These are phyloP conservation scores for Xerocomus potaroensis DNA, from an alignment of 768 basidiomycete species.

Conservation along the genomic window DNA sequence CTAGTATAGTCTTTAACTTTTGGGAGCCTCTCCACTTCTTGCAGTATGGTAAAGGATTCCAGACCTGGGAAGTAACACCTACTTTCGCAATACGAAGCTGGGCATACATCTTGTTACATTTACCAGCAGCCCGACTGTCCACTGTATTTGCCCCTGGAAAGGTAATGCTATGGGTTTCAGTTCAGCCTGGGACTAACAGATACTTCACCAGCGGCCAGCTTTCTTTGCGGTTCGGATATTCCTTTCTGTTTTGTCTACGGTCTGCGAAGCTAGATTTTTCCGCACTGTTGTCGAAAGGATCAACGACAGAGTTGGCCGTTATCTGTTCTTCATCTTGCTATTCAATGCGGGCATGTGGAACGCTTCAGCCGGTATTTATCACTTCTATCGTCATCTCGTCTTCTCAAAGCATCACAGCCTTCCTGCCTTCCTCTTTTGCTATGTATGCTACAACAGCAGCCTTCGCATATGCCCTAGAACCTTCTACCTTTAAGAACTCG, in stretches of 20 bases:
- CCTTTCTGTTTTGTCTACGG: conserved; percentile 65
- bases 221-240: conserved; percentile 88
- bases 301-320: conserved; percentile 89
- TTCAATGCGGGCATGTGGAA: conserved; percentile 95
- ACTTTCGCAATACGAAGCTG: conserved; percentile 90
- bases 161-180: conserved; percentile 39
- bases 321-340: conserved; percentile 81
- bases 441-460: conserved; percentile 88
- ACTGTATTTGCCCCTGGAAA: conserved; percentile 63
- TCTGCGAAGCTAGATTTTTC: conserved; percentile 82
- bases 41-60: conserved; percentile 82
- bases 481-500: conserved; percentile 49
- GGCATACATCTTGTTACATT: conserved; percentile 85
- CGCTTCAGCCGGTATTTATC: conserved; percentile 64
- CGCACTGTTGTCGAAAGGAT: conserved; percentile 75
- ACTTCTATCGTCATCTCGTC: neutral
- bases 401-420: conserved; percentile 48
- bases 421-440: conserved; percentile 92
- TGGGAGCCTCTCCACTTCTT: conserved; percentile 98
- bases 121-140: conserved; percentile 60
- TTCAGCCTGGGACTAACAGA: conserved; percentile 12
- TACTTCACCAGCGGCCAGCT: conserved; percentile 57
- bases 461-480: conserved; percentile 61
- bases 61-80: conserved; percentile 97
- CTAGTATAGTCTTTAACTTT: conserved; percentile 84